Conservation (phyloP, 306 rosid genomes). For the Ochetophila trinervis region DNA sequence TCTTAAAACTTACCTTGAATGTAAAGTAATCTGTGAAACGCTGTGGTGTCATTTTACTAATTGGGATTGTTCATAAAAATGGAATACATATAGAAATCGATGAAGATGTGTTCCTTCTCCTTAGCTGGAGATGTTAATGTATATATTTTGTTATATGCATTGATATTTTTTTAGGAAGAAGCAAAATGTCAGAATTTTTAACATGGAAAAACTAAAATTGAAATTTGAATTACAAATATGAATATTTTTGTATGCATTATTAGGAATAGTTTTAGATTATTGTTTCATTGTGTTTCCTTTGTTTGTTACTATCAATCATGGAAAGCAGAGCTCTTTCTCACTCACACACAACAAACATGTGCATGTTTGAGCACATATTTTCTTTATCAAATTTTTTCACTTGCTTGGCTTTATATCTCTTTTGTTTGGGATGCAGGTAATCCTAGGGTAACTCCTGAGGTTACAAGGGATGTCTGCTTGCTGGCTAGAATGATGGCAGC, state of each 20-base stretch:
- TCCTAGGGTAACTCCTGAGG: conserved; percentile 98
- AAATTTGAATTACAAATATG: background rate
- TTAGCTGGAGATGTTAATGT: background rate
- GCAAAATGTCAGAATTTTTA: background rate
- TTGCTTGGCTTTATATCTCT: conserved; percentile 16
- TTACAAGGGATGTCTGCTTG: conserved; percentile 95
- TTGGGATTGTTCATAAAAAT: background rate
- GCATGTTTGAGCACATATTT: background rate
- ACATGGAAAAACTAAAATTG: background rate
- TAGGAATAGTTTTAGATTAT: background rate
- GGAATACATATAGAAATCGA: background rate
- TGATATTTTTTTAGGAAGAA: background rate
- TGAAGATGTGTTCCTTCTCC: background rate
- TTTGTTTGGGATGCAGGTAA: conserved; percentile 58
- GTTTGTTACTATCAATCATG: background rate
- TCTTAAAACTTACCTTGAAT: background rate
- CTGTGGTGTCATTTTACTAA: background rate
- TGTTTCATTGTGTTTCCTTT: background rate
- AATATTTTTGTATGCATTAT: background rate
- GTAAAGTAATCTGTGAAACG: background rate
- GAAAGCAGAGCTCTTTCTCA: background rate
- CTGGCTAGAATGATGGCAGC: conserved; percentile 99
- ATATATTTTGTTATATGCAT: background rate
- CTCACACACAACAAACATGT: background rate
- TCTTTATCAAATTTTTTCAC: background rate